These are phyloP conservation scores for Dalechampia spathulata DNA, from an alignment of 441 rosid genomes.

Conservation along the genomic window DNA sequence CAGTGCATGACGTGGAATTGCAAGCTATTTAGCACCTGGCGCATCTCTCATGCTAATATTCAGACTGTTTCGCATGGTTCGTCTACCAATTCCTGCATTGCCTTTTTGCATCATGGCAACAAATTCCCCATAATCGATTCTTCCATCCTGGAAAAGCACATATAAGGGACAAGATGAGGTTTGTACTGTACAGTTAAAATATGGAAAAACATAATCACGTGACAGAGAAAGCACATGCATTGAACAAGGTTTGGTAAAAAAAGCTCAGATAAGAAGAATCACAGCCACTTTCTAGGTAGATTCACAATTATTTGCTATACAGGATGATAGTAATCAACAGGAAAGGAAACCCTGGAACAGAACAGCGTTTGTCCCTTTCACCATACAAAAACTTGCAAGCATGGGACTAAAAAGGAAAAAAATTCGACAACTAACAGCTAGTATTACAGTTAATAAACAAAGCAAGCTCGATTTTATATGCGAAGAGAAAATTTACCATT, in stretches of 20 bases:
- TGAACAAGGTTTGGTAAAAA: no score
- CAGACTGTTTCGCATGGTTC: slow-evolving; percentile 87
- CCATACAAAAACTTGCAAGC: background rate
- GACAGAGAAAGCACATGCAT: no score
- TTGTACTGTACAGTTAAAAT: background rate
- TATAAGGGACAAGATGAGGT: background rate
- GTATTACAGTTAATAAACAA: background rate
- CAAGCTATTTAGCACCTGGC: slow-evolving; percentile 29
- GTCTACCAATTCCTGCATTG: slow-evolving; percentile 80
- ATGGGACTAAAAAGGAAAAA: background rate
- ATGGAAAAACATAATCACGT: background rate
- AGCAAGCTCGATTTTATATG: background rate
- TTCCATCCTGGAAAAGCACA: slow-evolving; percentile 61
- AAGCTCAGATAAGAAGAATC: background rate
- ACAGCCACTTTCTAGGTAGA: background rate
- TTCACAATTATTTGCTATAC: background rate
- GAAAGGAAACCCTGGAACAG: background rate
- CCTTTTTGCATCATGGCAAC: slow-evolving; percentile 99
- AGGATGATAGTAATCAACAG: background rate
- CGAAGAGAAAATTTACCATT: background rate
- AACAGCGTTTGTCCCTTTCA: no score
- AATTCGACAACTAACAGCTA: background rate
- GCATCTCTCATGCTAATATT: slow-evolving; percentile 91
- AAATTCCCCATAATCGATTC: slow-evolving; percentile 92
- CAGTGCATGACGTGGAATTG: slow-evolving; percentile 24